Evolutionary conservation across 805 yeast species (phyloP).

Genomic region (Spathaspora arborariae): DNA sequence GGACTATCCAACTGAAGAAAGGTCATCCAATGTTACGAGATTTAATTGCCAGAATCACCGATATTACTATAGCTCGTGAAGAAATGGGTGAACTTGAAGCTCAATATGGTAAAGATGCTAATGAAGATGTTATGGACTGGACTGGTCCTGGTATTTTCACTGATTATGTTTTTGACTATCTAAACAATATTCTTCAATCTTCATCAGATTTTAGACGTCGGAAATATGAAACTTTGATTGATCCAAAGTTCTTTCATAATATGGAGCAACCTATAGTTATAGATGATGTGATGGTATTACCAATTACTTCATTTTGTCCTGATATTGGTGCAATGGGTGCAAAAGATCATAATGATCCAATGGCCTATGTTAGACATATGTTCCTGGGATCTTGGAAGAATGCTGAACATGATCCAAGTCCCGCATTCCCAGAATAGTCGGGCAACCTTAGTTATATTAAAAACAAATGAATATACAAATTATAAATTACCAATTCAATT

Average conservation of each 20-base stretch:
- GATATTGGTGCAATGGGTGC: constrained; percentile 85
- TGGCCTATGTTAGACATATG: constrained; percentile 74
- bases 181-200: constrained; percentile 25
- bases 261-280: constrained; percentile 50
- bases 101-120: constrained; percentile 46
- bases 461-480: background rate
- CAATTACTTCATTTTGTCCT: constrained; percentile 67
- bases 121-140: constrained; percentile 69
- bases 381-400: no score
- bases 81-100: constrained; percentile 37
- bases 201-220: background rate
- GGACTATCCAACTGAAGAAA: constrained; percentile 87
- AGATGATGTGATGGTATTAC: constrained; percentile 69
- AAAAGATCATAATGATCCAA: constrained; percentile 54
- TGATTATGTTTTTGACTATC: constrained; percentile 74
- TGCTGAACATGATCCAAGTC: no score
- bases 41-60: constrained; percentile 72
- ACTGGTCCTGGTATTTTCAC: constrained; percentile 97
- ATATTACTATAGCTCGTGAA: constrained; percentile 60
- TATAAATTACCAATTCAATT: constrained; percentile 10
- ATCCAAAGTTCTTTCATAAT: constrained; percentile 57
- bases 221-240: constrained; percentile 25
- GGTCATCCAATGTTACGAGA: constrained; percentile 91
- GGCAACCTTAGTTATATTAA: no score
- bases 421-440: no score